Evolutionary conservation across 2,329 filamentous ascomycete genomes (phyloP), one percentile per base, ranked within the genome.

Genomic region (Dactylellina drechsleri): DNA sequence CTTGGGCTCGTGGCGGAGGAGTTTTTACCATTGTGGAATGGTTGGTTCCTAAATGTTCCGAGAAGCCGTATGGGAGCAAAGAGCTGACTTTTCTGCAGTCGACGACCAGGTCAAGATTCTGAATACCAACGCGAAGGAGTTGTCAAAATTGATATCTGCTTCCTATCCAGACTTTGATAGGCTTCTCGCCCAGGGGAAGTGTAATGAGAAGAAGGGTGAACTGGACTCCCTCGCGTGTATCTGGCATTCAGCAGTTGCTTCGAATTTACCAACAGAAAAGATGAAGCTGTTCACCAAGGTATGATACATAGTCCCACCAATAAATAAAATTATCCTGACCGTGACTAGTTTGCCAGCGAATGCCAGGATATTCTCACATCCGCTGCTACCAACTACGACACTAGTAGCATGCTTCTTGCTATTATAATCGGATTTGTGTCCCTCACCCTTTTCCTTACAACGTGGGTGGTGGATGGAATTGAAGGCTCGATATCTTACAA

Each of bases 331-430:
- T 10, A 36, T 36, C 47, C 53, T 31, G 13, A 43, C 16, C 3
- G 6, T 20, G 8, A 56, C 10, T 53, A 85, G 81, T 96, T 95
- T 85, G 86, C 92, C 59, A 86, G 85, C 60, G 84, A 85, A 66
- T 91, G 92, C 0, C 95, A 98, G 81, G 85, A 87, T 20, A 83
- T 92, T 15, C 91, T 99, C 86, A 96, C 92, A 79, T 90, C 89
- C 79, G 92, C 95, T 81, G 93, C 95, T 3, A 97, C 93, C 81
- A 96, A 97, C 80, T 99, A 99, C 81, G 87, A 96, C 80, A 85
- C 96, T 77, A 80, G 85, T 0, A 88, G 86, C 60, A 85, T 96
- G 57, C 78, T 83, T 31, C 64, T 79, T 10, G 87, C 86, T 1
- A 83, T 84, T 74, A 75, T 70, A 15, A 54, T 85, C 28, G 82